These are phyloP conservation scores for Backusella liffmaniae DNA, from an alignment of 192 early-diverging fungal species.

Conservation along the genomic window DNA sequence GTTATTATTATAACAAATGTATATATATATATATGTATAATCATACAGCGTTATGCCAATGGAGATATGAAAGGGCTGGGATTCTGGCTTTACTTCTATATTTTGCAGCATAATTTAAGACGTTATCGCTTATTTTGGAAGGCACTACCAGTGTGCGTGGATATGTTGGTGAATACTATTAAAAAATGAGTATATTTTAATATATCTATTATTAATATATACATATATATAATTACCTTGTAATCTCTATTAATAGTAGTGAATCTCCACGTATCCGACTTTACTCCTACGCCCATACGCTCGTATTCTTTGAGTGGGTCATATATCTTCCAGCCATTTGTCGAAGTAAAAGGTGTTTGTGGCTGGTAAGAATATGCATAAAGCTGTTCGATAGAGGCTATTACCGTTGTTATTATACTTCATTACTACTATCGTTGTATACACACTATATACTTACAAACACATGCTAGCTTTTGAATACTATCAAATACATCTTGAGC, in stretches of 20 bases:
- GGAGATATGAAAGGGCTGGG: constrained; percentile 87
- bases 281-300: constrained; percentile 77
- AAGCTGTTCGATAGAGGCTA: constrained; percentile 68
- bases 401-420: neutral
- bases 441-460: constrained; percentile 48
- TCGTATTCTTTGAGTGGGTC: constrained; percentile 75
- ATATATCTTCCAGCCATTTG: constrained; percentile 72
- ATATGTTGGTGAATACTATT: constrained; percentile 86
- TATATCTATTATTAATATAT: neutral
- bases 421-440: neutral
- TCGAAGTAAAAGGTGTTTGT: constrained; percentile 35
- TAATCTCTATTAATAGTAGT: constrained; percentile 75
- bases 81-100: constrained; percentile 90
- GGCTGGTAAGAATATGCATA: constrained; percentile 77
- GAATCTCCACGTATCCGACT: constrained; percentile 74
- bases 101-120: constrained; percentile 82
- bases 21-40: neutral
- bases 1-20: too few relatives aligned
- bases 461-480: constrained; percentile 79
- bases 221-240: constrained; percentile 41
- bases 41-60: constrained; percentile 72
- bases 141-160: constrained; percentile 83
- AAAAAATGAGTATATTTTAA: constrained; percentile 9
- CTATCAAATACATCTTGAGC: constrained; percentile 74
- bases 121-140: constrained; percentile 83